Evolutionary conservation across 768 basidiomycete genomes (phyloP).

Genomic region (Suillus cothurnatus): DNA sequence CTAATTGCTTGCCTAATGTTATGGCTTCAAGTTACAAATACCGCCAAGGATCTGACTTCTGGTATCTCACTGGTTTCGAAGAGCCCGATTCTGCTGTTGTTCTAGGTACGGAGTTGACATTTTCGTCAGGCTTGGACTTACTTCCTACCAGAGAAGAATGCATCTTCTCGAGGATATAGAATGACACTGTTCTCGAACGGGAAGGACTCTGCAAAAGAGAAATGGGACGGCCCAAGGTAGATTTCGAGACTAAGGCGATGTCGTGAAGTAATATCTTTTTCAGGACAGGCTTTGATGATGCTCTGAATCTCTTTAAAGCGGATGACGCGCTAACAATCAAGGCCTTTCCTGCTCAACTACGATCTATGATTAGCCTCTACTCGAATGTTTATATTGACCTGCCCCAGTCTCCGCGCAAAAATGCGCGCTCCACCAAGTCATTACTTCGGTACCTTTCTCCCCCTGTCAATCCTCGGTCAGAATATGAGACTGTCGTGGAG

Average conservation of each 20-base stretch:
- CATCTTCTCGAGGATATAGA: constrained; percentile 73
- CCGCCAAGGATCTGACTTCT: constrained; percentile 89
- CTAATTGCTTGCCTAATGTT: constrained; percentile 10
- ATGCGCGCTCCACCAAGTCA: constrained; percentile 46
- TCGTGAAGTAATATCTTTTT: constrained; percentile 12
- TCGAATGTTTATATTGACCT: constrained; percentile 57
- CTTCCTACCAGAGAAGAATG: constrained; percentile 59
- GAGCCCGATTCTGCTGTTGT: constrained; percentile 91
- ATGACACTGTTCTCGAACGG: constrained; percentile 86
- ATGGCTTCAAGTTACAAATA: constrained; percentile 80
- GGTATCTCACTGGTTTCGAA: constrained; percentile 95
- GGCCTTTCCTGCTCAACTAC: constrained; percentile 58
- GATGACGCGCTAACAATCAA: constrained; percentile 69
- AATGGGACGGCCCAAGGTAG: constrained; percentile 89
- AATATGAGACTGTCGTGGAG: constrained; percentile 59
- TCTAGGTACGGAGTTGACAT: constrained; percentile 52
- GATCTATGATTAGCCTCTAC: constrained; percentile 49
- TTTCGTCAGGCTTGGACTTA: constrained; percentile 9
- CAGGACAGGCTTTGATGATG: constrained; percentile 69
- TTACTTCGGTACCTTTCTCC: constrained; percentile 54
- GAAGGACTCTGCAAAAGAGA: constrained; percentile 73
- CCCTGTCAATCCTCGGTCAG: constrained; percentile 33
- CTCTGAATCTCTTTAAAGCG: constrained; percentile 69
- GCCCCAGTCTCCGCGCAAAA: constrained; percentile 36
- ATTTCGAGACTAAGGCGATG: neutral